Base-by-base conservation (phyloP, 352 stramenopile species). In the Globisporangium canariense region DNA sequence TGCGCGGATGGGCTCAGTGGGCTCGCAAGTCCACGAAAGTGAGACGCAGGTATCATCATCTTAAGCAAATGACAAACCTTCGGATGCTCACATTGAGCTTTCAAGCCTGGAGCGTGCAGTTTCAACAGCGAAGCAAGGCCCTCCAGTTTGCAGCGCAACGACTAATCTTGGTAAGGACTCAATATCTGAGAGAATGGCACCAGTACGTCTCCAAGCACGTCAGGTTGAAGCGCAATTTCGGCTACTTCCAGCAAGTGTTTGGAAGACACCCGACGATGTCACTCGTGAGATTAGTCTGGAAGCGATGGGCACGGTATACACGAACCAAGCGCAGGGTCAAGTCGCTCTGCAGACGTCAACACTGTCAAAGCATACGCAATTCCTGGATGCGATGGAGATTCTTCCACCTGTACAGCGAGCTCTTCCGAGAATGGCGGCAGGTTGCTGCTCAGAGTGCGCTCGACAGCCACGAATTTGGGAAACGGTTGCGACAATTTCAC, bases 241-340 rank as follows among this genome's bases (percentile, higher is more conserved):
- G 13, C 1, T 73, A 83, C 46, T 88, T 81, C 25, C 64, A 60
- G 4, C 68, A 72, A 43, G 54, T 84, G 0, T 78, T 73, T 47
- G 77, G 77, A 8, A 56, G 50, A 7, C 67, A 83, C 49, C 64
- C 77, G 28, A 41, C 47, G 2, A 75, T 66, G 7, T 85, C 71
- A 1, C 56, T 66, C 2, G 34, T 83, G 1, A 53, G 22, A 0
- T 60, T 72, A 61, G 3, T 43, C 6, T 88, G 76, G 75, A 0
- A 5, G 10, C 57, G 56, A 8, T 90, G 81, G 81, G 70, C 65
- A 4, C 9, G 25, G 1, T 65, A 66, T 14, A 4, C 59, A 43
- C 49, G 55, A 16, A 54, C 36, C 2, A 30, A 18, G 16, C 50
- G 22, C 10, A 38, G 36, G 7, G 30, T 59, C 34, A 52, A 49